Evolutionary conservation across 768 basidiomycete genomes (phyloP), one percentile per base, ranked within the genome.

Genomic region (Cystobasidium tubakii): DNA sequence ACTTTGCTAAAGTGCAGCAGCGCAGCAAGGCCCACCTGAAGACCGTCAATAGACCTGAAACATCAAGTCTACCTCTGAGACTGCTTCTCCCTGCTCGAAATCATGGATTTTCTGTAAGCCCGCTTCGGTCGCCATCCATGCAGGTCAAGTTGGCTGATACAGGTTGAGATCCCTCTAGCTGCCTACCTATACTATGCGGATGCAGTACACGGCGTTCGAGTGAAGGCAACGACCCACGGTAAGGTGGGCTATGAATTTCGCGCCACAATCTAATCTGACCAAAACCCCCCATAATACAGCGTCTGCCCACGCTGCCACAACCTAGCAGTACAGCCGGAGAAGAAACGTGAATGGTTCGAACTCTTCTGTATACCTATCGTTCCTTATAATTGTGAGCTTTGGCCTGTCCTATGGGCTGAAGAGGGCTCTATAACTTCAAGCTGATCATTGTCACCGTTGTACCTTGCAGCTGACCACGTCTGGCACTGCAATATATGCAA

Each of bases 401-500:
- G 15, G 42, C 17, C 31, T 15, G 3, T 7, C 10, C 33, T 34
- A 42, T 15, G 34, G 6, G 7, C 21, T n/a, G n/a, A n/a, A n/a
- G n/a, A n/a, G n/a, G n/a, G n/a, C n/a, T n/a, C n/a, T n/a, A n/a
- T n/a, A n/a, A n/a, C n/a, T n/a, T n/a, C n/a, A n/a, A n/a, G 62
- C 62, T 63, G 23, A 63, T 31, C 36, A 7, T 27, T 12, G 27
- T 63, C 4, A 63, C 36, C 36, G 9, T 27, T 12, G 27, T 34
- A 1, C 42, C 2, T 39, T 62, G 2, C 63, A 65, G 63, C 66
- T 29, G 66, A 67, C 23, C 39, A 53, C 15, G 42, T 67, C 15
- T 67, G 66, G 66, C 66, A 67, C 34, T 67, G 69, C 54, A 36
- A 36, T 25, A 71, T 71, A 54, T 71, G 69, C 54, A 53, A 71